Conservation (phyloP, 768 basidiomycete genomes). For the Pleurotus salmoneostramineus region DNA sequence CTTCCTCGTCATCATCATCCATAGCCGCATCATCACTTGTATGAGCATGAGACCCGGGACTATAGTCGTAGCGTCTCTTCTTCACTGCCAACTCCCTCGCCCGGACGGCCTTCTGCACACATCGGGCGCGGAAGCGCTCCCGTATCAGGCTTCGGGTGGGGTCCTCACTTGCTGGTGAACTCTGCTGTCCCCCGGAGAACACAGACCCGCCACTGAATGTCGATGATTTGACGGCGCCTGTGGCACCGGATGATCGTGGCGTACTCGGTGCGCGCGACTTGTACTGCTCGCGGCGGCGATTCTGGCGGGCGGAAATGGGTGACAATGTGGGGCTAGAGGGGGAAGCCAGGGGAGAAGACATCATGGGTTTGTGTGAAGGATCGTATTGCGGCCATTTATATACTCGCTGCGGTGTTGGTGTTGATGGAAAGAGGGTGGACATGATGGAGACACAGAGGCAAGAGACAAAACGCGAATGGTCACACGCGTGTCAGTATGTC, state of each 20-base stretch:
- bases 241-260: conserved; percentile 18
- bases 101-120: conserved; percentile 56
- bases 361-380: not conserved
- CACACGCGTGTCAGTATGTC: too few species aligned
- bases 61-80: conserved; percentile 25
- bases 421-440: conserved; percentile 3
- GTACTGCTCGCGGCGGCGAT: conserved; percentile 54
- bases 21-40: conserved; percentile 30
- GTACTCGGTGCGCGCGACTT: conserved; percentile 33
- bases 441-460: not conserved
- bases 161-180: conserved; percentile 26
- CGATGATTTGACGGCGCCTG: conserved; percentile 5
- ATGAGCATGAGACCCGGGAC: conserved; percentile 46
- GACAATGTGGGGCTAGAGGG: conserved; percentile 36
- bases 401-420: not conserved
- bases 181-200: conserved; percentile 9
- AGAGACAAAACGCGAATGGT: too few species aligned
- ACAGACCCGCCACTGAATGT: conserved; percentile 18
- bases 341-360: conserved; percentile 51
- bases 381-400: not conserved
- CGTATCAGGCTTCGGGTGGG: conserved; percentile 53
- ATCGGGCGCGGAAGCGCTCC: conserved; percentile 57
- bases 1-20: conserved; percentile 50
- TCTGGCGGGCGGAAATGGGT: conserved; percentile 37
- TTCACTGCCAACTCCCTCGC: conserved; percentile 48